Evolutionary conservation across 176 grass and related monocot genomes (phyloP).

Genomic region (Carex myosuroides): DNA sequence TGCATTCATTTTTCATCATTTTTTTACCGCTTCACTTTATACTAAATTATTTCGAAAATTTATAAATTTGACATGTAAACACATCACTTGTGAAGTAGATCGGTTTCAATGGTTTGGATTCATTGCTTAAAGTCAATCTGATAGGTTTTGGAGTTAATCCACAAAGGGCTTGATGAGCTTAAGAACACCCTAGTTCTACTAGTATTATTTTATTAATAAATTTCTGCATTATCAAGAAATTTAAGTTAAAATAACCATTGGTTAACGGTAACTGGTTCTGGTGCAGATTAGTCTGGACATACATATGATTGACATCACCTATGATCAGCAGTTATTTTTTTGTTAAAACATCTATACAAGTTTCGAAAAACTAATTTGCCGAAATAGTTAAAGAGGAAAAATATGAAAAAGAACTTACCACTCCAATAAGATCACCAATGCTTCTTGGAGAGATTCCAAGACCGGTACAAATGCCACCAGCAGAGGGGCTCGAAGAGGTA

Average conservation of each 20-base stretch:
- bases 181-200: too few relatives aligned
- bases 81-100: too few relatives aligned
- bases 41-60: too few relatives aligned
- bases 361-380: background rate
- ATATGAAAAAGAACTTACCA: slow-evolving; percentile 35
- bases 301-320: background rate
- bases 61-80: too few relatives aligned
- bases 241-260: background rate
- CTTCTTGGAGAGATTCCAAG: slow-evolving; percentile 80
- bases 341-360: background rate
- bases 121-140: too few relatives aligned
- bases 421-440: slow-evolving; percentile 81
- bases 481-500: slow-evolving; percentile 91
- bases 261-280: background rate
- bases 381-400: background rate
- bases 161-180: too few relatives aligned
- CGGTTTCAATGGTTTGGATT: too few relatives aligned
- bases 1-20: too few relatives aligned
- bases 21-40: too few relatives aligned
- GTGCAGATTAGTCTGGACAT: background rate
- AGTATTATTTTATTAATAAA: background rate
- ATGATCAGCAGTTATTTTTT: background rate
- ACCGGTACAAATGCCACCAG: slow-evolving; percentile 84
- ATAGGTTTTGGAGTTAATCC: too few relatives aligned
- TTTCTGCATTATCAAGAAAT: background rate